Evolutionary conservation across 768 basidiomycete species (phyloP).

Genomic region (button mushroom (Agaricus bisporus)): DNA sequence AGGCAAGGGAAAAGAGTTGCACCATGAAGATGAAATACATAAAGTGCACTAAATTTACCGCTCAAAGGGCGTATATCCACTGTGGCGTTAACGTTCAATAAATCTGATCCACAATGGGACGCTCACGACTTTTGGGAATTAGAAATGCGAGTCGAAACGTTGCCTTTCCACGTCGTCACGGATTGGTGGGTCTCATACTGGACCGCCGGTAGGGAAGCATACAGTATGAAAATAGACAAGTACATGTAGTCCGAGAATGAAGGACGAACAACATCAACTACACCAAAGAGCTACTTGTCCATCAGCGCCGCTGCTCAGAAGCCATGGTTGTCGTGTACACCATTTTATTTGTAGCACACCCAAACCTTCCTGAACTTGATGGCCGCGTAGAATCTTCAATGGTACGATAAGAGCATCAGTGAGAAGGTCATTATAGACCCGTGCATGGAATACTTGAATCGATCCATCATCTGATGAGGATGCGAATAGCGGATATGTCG

Average conservation of each 20-base stretch:
- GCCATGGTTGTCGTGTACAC: slow-evolving; percentile 88
- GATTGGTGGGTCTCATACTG: too few species aligned
- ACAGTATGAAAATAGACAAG: background rate
- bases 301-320: slow-evolving; percentile 89
- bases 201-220: background rate
- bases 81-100: too few species aligned
- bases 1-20: background rate
- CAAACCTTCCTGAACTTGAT: slow-evolving; percentile 75
- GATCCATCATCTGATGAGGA: slow-evolving; percentile 96
- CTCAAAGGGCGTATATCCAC: background rate
- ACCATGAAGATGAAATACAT: background rate
- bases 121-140: background rate
- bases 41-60: background rate
- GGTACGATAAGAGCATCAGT: slow-evolving; percentile 98
- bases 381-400: slow-evolving; percentile 93
- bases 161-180: too few species aligned
- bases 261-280: slow-evolving; percentile 35
- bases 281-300: slow-evolving; percentile 87
- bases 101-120: background rate
- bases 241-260: background rate
- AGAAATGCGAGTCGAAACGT: background rate
- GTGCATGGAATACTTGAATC: slow-evolving; percentile 94
- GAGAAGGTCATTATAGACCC: slow-evolving; percentile 93
- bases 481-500: slow-evolving; percentile 91
- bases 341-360: slow-evolving; percentile 91